Evolutionary conservation across 1,284 basidiomycete genomes (phyloP), one percentile per base, ranked within the genome.

Genomic region (Melampsora occidentalis): DNA sequence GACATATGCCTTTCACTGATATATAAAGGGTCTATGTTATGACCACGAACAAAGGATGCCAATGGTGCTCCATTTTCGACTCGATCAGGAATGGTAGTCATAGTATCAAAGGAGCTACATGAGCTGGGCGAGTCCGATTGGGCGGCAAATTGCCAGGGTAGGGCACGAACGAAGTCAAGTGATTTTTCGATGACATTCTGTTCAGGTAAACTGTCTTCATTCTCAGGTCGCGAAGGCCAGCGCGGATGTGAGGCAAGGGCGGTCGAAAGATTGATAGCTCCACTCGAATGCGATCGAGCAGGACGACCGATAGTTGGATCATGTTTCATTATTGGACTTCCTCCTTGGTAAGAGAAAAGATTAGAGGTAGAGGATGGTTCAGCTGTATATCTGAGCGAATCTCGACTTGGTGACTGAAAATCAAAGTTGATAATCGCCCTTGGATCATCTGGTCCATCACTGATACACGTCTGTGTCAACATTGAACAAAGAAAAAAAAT

Each of bases 351-450:
- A 22, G 53, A 2, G 53, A 57, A 22, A 10, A 57, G 18, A 22
- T 12, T 10, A 12, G 12, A 57, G 25, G 53, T 6, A n/a, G 53
- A n/a, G 25, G n/a, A 1, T 5, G 53, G n/a, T n/a, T 57, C 53
- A 57, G 53, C n/a, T 2, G n/a, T 57, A 28, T 57, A 57, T 28
- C 25, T 57, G 10, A 57, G 53, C 53, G 53, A 57, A 57, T 57
- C 53, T 22, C 53, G 53, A 57, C 25, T 57, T 57, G 53, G 53
- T 28, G 53, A 57, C 20, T 57, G 53, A 28, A 16, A 57, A 14
- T 57, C 53, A 57, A 57, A 57, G 53, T 57, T 57, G 53, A 57
- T 57, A 22, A 57, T 57, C 6, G 53, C 53, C 6, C 25, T 57
- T n/a, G 53, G 53, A 57, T 57, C 53, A 57, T 57, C 18, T n/a